Percentiles rank a stretch among this genome's conserved stretches.
These are phyloP conservation scores for Cupressus sempervirens DNA, from an alignment of 75 land plant species.

Conservation along the genomic window DNA sequence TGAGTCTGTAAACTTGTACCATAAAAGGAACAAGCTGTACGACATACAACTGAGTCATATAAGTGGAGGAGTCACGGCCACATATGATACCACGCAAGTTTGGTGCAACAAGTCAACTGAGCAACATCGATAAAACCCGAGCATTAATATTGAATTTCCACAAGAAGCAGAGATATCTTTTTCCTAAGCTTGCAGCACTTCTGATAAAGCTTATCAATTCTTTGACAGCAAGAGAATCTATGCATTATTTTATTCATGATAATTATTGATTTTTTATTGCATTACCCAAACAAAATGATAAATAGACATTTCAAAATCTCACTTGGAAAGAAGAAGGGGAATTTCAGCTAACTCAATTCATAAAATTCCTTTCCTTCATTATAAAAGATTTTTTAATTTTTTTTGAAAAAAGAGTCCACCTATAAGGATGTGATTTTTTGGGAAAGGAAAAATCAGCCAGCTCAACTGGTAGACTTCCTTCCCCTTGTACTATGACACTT, in stretches of 20 bases:
- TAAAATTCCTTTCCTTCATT: no score
- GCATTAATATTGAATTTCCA: not conserved
- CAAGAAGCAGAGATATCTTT: not conserved
- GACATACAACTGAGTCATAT: not conserved
- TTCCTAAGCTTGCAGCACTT: not conserved
- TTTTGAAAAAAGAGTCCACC: not conserved
- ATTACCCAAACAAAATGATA: not conserved
- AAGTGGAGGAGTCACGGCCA: not conserved
- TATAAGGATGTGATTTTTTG: no score
- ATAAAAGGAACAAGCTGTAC: not conserved
- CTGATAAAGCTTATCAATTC: not conserved
- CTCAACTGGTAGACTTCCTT: no score
- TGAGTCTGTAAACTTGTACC: not conserved
- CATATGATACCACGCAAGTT: not conserved
- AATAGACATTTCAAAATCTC: not conserved
- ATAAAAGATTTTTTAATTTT: no score
- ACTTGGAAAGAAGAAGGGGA: not conserved
- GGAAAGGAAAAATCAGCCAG: no score
- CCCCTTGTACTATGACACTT: no score
- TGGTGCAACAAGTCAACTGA: not conserved
- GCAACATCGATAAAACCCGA: not conserved
- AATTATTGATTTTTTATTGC: not conserved
- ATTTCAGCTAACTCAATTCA: no score
- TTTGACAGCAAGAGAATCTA: not conserved
- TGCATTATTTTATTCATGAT: not conserved